These are phyloP conservation scores for Flaveria trinervia DNA, from an alignment of 129 eudicot species.

Conservation along the genomic window DNA sequence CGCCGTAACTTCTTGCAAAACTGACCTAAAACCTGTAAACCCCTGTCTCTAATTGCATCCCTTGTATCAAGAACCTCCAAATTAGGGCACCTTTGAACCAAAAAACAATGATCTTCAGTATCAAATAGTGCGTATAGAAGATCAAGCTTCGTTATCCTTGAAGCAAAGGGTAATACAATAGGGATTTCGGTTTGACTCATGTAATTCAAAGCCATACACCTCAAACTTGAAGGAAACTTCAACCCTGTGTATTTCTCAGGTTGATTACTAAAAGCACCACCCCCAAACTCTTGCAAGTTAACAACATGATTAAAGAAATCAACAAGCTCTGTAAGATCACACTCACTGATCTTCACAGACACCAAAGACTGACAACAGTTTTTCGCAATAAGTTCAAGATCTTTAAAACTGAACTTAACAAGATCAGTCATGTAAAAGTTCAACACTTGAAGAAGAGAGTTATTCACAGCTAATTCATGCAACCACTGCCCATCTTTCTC, in stretches of 20 bases:
- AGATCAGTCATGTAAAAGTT: conserved; percentile 82
- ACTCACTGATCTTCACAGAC: conserved; percentile 67
- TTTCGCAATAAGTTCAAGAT: conserved; percentile 67
- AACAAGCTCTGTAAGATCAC: conserved; percentile 55
- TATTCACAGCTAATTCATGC: conserved; percentile 65
- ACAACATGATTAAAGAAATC: conserved; percentile 52
- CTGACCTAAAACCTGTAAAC: conserved; percentile 57
- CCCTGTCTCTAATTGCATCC: conserved; percentile 71
- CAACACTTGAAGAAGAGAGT: conserved; percentile 51
- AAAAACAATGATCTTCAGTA: conserved; percentile 60
- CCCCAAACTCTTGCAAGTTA: conserved; percentile 70
- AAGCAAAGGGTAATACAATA: conserved; percentile 54
- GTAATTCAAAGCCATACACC: conserved; percentile 56
- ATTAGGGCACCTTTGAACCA: conserved; percentile 69
- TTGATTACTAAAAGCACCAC: conserved; percentile 52
- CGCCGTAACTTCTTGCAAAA: conserved; percentile 60
- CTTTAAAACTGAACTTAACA: conserved; percentile 38
- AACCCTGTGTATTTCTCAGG: conserved; percentile 47
- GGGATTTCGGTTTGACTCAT: conserved; percentile 55
- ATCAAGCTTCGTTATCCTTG: conserved; percentile 58
- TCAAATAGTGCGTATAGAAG: conserved; percentile 65
- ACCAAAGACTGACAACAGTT: conserved; percentile 49
- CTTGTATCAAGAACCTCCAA: conserved; percentile 79
- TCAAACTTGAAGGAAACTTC: conserved; percentile 49
- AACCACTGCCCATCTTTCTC: conserved; percentile 76